Conservation (phyloP, 306 rosid genomes). For the Medicago truncatula region DNA sequence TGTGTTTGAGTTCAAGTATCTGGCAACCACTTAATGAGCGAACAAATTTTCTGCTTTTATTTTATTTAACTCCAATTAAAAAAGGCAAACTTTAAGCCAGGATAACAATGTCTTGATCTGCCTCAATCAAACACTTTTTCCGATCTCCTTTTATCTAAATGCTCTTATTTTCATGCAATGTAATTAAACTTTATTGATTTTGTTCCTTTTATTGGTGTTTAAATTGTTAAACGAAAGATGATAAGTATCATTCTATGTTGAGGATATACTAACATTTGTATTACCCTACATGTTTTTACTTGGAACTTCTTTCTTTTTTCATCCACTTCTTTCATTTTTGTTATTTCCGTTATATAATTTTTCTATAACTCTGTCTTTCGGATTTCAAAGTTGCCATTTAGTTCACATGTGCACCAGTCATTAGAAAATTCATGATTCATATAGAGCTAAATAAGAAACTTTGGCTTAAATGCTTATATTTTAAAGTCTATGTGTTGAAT, state of each 20-base stretch:
- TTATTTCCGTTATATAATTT: neutral
- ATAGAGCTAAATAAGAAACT: conserved; percentile 19
- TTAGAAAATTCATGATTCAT: conserved; percentile 5
- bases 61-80: conserved; percentile 4
- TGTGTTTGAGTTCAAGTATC: conserved; percentile 18
- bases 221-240: conserved; percentile 19
- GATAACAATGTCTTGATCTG: conserved; percentile 28
- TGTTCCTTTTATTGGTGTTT: neutral
- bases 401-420: neutral
- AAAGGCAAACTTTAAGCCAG: conserved; percentile 12
- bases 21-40: conserved; percentile 17
- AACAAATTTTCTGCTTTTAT: conserved; percentile 11
- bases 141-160: conserved; percentile 10
- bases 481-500: neutral
- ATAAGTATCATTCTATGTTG: conserved; percentile 21
- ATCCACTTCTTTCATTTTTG: neutral
- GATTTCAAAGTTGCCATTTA: conserved; percentile 1
- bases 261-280: neutral
- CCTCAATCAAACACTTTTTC: neutral
- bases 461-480: neutral
- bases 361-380: neutral
- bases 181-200: conserved; percentile 1
- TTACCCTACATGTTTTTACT: neutral
- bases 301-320: conserved; percentile 25
- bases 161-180: conserved; percentile 8